These are phyloP conservation scores for Colletotrichum tabaci DNA, from an alignment of 2,329 filamentous ascomycete species.

Conservation along the genomic window DNA sequence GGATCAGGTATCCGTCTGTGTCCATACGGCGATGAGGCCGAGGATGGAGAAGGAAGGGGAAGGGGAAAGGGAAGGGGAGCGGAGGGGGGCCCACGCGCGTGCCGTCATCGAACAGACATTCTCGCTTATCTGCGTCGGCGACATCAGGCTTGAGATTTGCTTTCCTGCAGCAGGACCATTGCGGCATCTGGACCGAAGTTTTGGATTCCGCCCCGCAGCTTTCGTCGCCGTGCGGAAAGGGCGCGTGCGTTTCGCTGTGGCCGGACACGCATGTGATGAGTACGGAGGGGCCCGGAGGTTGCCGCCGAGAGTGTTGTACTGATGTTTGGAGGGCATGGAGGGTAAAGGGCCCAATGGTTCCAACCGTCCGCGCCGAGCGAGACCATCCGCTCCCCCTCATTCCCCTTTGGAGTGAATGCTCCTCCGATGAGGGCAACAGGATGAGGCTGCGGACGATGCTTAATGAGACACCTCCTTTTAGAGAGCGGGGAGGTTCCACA, in stretches of 20 bases:
- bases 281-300: neutral
- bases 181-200: neutral
- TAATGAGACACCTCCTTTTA: no score
- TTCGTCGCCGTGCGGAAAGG: neutral
- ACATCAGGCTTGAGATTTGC: constrained; percentile 20
- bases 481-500: no score
- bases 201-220: neutral
- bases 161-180: constrained; percentile 8
- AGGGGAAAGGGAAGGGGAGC: no score
- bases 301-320: neutral
- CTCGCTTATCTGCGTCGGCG: constrained; percentile 23
- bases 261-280: neutral
- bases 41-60: no score
- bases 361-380: no score
- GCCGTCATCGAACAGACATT: constrained; percentile 34
- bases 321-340: neutral
- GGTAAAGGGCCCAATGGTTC: neutral
- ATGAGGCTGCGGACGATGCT: no score
- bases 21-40: no score
- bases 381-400: no score
- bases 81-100: no score
- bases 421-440: no score
- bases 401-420: no score
- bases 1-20: neutral
- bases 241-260: neutral